phyloP scores from a whole-genome alignment of 257 asterid genomes.

The Ehretia macrophylla region DNA sequence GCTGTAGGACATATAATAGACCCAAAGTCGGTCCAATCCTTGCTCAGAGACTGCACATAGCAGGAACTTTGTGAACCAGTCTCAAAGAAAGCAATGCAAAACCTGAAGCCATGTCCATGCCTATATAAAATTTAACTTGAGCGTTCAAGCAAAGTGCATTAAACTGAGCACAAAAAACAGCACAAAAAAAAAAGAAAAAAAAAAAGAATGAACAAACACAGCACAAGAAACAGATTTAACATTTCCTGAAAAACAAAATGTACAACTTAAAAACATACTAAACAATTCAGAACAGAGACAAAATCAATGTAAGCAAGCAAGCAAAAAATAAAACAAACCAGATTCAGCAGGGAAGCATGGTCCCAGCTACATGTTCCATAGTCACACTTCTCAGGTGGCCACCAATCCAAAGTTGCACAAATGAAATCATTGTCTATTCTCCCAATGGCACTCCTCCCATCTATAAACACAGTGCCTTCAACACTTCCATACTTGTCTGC shows the following conservation, averaged over 20 bases:
- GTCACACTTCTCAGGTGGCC: constrained; percentile 88
- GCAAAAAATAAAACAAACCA: constrained; percentile 35
- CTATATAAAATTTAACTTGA: too few species aligned
- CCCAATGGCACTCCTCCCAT: constrained; percentile 49
- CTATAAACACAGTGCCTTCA: constrained; percentile 39
- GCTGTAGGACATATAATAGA: too few species aligned
- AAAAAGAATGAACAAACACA: neutral
- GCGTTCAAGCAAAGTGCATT: too few species aligned
- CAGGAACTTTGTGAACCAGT: too few species aligned
- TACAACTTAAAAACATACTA: neutral
- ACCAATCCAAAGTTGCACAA: constrained; percentile 92
- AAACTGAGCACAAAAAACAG: too few species aligned
- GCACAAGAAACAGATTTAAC: neutral
- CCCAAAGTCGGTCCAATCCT: too few species aligned
- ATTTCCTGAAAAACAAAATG: too few species aligned
- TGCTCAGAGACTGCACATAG: too few species aligned
- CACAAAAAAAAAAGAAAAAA: too few species aligned
- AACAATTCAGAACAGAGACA: neutral
- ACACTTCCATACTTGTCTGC: constrained; percentile 19
- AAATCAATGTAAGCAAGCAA: neutral
- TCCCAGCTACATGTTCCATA: constrained; percentile 88
- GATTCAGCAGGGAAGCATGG: constrained; percentile 65
- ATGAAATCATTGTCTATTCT: constrained; percentile 55
- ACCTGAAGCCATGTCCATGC: too few species aligned
- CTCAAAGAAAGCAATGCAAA: too few species aligned